Evolutionary conservation across 1,139 yeast genomes (phyloP), one percentile per base, ranked within the genome.

Genomic region (Suhomyces terraborum): DNA sequence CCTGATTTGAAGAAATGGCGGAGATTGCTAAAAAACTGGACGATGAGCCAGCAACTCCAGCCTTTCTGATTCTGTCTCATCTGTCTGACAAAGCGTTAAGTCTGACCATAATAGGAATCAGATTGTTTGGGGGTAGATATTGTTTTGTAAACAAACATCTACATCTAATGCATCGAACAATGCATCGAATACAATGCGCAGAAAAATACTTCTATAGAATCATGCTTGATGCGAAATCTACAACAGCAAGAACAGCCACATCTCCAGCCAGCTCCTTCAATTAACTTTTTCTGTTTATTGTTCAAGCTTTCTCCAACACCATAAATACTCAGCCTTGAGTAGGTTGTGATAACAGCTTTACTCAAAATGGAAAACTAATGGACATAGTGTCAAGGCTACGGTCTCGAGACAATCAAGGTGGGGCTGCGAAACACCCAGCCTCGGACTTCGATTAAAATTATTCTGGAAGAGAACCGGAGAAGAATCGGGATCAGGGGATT

Each of bases 161-260:
- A 20, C n/a, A 9, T n/a, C 16, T 12, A 18, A 30, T 20, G 32
- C 17, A 18, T 13, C 10, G 37, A 38, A 38, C 41, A 38, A 38
- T 38, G 41, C 41, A 32, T 19, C 37, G 37, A 38, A 38, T n/a
- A n/a, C 41, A 38, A 38, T 31, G 36, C 24, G 14, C 29, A 24
- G 21, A 24, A 31, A 36, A 17, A 32, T 32, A 32, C 27, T 32
- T 26, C 36, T 9, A 20, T 10, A 13, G 17, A 24, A 17, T n/a
- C 5, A 9, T 23, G 28, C 9, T 16, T 16, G 35, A 7, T 32
- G 14, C 17, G 14, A 4, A 17, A 8, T 12, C 10, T 4, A n/a
- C n/a, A n/a, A n/a, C n/a, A n/a, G n/a, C n/a, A n/a, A n/a, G n/a
- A 24, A 32, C 35, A 32, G 24, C 13, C 22, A 32, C 23, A 8